Percentiles rank a stretch among this genome's conserved stretches.
Conservation (phyloP, 2,329 filamentous ascomycete species). For the Sordariomycetes sp. region DNA sequence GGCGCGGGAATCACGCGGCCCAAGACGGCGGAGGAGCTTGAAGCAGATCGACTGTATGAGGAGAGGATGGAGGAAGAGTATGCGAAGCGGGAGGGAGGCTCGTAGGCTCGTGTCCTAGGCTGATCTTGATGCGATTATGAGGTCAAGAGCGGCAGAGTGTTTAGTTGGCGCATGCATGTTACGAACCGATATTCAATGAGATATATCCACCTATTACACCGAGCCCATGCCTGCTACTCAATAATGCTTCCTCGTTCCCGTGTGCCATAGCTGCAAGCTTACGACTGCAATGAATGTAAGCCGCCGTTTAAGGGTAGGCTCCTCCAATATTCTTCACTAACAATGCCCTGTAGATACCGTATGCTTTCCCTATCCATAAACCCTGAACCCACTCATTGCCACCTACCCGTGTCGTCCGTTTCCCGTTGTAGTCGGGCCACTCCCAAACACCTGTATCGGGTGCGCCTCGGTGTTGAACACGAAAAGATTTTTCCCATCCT, state of each 20-base stretch:
- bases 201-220: neutral
- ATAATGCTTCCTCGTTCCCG: neutral
- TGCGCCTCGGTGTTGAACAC: slow-evolving; percentile 38
- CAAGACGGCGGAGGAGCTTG: slow-evolving; percentile 34
- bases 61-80: slow-evolving; percentile 43
- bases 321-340: neutral
- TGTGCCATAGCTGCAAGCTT: neutral
- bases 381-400: neutral
- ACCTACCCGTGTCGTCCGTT: neutral
- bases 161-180: neutral
- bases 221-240: neutral
- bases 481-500: slow-evolving; percentile 28
- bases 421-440: neutral
- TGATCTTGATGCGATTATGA: neutral
- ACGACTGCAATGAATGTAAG: neutral
- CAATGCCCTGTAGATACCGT: neutral
- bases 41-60: slow-evolving; percentile 35
- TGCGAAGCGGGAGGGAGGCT: slow-evolving; percentile 38
- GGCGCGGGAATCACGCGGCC: slow-evolving; percentile 30
- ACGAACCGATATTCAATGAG: slow-evolving; percentile 3
- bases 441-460: slow-evolving; percentile 16
- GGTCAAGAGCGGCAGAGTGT: neutral
- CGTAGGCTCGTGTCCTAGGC: slow-evolving; percentile 14
- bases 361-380: neutral
- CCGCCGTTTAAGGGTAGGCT: neutral